A percentile compares a stretch with the other conserved stretches of the same genome.
Conservation (phyloP, 441 rosid species). For the Jatropha multifida region DNA sequence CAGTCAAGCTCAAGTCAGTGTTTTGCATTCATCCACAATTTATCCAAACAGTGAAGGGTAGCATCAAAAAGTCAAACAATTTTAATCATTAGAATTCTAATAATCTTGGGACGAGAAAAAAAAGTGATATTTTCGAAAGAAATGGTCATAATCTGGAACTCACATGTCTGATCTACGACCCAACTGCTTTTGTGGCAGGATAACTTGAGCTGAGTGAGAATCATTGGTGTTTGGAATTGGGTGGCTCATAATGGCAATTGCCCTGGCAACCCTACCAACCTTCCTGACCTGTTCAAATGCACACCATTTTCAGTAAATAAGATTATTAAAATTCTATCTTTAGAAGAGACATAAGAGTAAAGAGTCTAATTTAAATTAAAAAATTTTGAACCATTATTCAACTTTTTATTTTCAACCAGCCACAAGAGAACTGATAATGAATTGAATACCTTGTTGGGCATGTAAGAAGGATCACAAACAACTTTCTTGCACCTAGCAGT, state of each 20-base stretch:
- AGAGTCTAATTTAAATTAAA: background rate
- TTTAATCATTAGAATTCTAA: background rate
- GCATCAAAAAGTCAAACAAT: background rate
- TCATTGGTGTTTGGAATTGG: constrained; percentile 80
- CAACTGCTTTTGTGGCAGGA: constrained; percentile 87
- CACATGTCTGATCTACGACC: constrained; percentile 92
- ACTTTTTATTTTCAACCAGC: background rate
- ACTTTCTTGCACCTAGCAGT: constrained; percentile 89
- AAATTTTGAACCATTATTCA: background rate
- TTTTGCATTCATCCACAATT: background rate
- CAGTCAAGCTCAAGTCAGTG: background rate
- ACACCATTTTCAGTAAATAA: constrained; percentile 22
- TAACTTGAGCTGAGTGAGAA: constrained; percentile 86
- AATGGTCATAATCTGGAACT: constrained; percentile 30
- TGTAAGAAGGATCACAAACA: constrained; percentile 91
- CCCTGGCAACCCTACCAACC: constrained; percentile 88
- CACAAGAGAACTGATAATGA: background rate
- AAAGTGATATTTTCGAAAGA: background rate
- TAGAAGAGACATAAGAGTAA: background rate
- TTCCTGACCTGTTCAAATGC: constrained; percentile 62
- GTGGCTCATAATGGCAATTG: constrained; percentile 90
- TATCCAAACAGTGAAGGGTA: background rate
- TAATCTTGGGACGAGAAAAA: background rate
- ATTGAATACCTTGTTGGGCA: constrained; percentile 59
- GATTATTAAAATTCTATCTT: constrained; percentile 6